phyloP scores from a whole-genome alignment of 2,329 filamentous ascomycete species.

The Madurella mycetomatis region DNA sequence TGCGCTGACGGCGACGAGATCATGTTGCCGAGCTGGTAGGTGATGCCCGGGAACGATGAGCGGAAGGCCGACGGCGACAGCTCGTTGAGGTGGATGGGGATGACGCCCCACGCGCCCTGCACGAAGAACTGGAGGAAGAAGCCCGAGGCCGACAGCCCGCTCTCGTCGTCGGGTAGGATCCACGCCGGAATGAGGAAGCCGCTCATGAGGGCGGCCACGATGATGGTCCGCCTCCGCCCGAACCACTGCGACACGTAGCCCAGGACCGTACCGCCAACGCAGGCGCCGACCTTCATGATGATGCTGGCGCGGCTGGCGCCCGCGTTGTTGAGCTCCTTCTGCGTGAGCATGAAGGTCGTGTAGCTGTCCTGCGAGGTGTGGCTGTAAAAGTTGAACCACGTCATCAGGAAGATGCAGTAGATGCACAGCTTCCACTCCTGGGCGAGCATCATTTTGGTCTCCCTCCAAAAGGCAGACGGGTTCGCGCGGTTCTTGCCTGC shows the following conservation, averaged over 20 bases:
- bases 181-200: slow-evolving; percentile 62
- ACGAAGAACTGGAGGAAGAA: slow-evolving; percentile 69
- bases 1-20: slow-evolving; percentile 68
- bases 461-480: slow-evolving; percentile 58
- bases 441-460: slow-evolving; percentile 62
- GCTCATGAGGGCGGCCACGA: slow-evolving; percentile 56
- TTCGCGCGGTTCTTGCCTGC: slow-evolving; percentile 47
- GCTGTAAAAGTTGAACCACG: slow-evolving; percentile 59
- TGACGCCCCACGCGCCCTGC: slow-evolving; percentile 62
- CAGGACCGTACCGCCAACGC: slow-evolving; percentile 66
- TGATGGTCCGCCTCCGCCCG: slow-evolving; percentile 66
- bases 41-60: slow-evolving; percentile 65
- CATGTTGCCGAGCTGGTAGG: slow-evolving; percentile 73
- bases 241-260: slow-evolving; percentile 73
- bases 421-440: slow-evolving; percentile 73
- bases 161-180: slow-evolving; percentile 61
- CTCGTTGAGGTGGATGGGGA: slow-evolving; percentile 71
- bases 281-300: slow-evolving; percentile 73
- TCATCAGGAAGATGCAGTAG: slow-evolving; percentile 76
- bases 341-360: slow-evolving; percentile 71
- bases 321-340: slow-evolving; percentile 63
- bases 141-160: slow-evolving; percentile 56
- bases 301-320: slow-evolving; percentile 71
- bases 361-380: slow-evolving; percentile 79
- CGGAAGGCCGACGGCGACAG: slow-evolving; percentile 66